Evolutionary conservation across 2,329 filamentous ascomycete species (phyloP).

Genomic region (Neoascochyta sp.): DNA sequence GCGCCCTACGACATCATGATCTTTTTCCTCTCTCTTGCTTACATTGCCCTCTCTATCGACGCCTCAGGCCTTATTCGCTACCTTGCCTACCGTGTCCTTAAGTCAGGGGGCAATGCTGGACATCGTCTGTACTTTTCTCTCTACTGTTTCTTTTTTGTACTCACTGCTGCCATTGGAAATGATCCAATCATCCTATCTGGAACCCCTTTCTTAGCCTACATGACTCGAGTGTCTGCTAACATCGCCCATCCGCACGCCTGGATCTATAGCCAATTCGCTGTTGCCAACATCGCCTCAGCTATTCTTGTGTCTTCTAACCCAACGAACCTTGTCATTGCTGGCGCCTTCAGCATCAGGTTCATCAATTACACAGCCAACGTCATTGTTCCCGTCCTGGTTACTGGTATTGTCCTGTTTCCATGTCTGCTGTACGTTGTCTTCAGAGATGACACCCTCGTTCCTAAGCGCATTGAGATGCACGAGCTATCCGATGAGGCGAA

Average conservation of each 20-base stretch:
- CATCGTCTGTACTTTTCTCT: conserved; percentile 68
- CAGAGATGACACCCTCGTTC: conserved; percentile 60
- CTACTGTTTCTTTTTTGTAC: conserved; percentile 66
- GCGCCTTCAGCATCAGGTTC: conserved; percentile 69
- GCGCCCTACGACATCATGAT: conserved; percentile 68
- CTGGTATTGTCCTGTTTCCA: conserved; percentile 64
- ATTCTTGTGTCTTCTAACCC: conserved; percentile 76
- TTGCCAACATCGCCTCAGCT: conserved; percentile 71
- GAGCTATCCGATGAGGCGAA: conserved; percentile 58
- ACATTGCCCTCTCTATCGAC: conserved; percentile 74
- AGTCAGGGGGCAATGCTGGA: conserved; percentile 63
- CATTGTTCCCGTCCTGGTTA: conserved; percentile 67
- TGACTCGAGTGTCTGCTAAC: conserved; percentile 71
- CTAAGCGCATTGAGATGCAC: conserved; percentile 63
- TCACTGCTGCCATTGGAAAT: conserved; percentile 69
- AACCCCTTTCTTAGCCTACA: conserved; percentile 71
- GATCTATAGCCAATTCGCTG: conserved; percentile 68
- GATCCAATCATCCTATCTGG: conserved; percentile 73
- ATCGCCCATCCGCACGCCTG: conserved; percentile 68
- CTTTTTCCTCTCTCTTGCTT: conserved; percentile 70
- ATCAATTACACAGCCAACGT: conserved; percentile 72
- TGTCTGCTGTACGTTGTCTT: conserved; percentile 69
- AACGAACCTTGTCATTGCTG: conserved; percentile 70
- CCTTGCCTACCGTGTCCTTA: conserved; percentile 66
- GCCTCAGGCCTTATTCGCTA: conserved; percentile 69